Base-by-base conservation (phyloP, 352 stramenopile genomes). In the Pythium insidiosum region DNA sequence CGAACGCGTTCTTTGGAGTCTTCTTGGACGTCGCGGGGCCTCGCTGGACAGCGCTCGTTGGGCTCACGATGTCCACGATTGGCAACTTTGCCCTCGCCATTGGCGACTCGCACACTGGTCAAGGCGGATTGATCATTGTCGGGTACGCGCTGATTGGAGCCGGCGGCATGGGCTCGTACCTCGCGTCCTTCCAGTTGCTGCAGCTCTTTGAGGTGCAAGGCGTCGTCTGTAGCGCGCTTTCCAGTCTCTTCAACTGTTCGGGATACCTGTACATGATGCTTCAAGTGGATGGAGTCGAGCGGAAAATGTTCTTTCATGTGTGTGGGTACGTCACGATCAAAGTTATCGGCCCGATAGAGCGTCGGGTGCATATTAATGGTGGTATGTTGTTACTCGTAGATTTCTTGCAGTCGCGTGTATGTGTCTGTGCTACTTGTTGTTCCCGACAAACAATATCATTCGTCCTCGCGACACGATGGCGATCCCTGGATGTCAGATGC, bases 221-320 rank as follows among this genome's bases (percentile, higher is more conserved):
- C 0, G 61, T 88, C 18, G 73, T 88, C 26, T 91, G 75, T 53
- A 88, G 75, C 30, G 78, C 68, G n/a, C 52, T 88, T 15, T 88
- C 79, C 15, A 91, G 79, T 31, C 52, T 91, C 31, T 91, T 91
- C 47, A 91, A 91, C 38, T 87, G 76, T 20, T 91, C 76, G 4
- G 76, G 79, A 2, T 91, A 89, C 42, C 50, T 91, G n/a, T 91
- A 88, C 50, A 88, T 91, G 79, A 46, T 85, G 15, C 63, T 91
- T 24, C 63, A 84, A 48, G 28, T 80, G n/a, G 53, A 69, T 18
- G 61, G 58, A 6, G 51, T 87, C 30, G 67, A 63, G 6, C 69
- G 74, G 1, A 23, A 34, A 12, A 37, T 34, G 1, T 88, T 91
- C 53, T 91, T 91, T 29, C 51, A 47, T 4, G 33, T 47, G 3